These are phyloP conservation scores for Pseudogymnoascus sp. DNA, from an alignment of 2,329 filamentous ascomycete species.

Conservation along the genomic window DNA sequence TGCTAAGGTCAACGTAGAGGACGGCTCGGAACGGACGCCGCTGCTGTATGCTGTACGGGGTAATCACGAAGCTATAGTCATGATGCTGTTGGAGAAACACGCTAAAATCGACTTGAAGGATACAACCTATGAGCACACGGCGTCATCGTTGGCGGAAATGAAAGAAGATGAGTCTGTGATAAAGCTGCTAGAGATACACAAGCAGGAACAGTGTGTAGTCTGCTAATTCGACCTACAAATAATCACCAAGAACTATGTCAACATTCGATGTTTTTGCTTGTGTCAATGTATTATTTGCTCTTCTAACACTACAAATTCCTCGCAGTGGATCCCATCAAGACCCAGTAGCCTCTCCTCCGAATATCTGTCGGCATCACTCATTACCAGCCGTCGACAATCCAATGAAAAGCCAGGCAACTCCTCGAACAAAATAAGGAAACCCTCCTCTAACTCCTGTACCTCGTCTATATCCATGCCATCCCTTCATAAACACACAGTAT, in stretches of 20 bases:
- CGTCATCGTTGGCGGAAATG: not conserved
- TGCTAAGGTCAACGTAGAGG: conserved; percentile 10
- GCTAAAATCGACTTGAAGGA: not conserved
- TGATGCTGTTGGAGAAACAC: not conserved
- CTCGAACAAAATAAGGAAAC: not conserved
- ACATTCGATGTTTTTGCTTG: not conserved
- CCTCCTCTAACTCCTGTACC: not conserved
- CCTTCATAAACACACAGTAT: conserved; percentile 2
- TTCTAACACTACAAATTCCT: not conserved
- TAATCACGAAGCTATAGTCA: not conserved
- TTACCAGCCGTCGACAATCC: not conserved
- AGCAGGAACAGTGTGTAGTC: not conserved
- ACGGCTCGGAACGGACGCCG: conserved; percentile 21
- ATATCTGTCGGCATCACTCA: not conserved
- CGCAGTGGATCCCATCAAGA: not conserved
- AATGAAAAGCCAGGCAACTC: not conserved
- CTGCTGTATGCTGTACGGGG: not conserved
- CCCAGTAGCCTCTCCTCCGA: not conserved
- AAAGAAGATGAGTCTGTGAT: conserved; percentile 9
- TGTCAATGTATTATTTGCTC: not conserved
- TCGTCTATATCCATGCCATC: not conserved
- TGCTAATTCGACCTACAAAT: not conserved
- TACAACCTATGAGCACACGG: not conserved
- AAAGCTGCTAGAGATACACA: conserved; percentile 1
- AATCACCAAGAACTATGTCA: too few species aligned